Base-by-base conservation (phyloP, 2,329 filamentous ascomycete genomes). In the Dothideomycetes sp. region DNA sequence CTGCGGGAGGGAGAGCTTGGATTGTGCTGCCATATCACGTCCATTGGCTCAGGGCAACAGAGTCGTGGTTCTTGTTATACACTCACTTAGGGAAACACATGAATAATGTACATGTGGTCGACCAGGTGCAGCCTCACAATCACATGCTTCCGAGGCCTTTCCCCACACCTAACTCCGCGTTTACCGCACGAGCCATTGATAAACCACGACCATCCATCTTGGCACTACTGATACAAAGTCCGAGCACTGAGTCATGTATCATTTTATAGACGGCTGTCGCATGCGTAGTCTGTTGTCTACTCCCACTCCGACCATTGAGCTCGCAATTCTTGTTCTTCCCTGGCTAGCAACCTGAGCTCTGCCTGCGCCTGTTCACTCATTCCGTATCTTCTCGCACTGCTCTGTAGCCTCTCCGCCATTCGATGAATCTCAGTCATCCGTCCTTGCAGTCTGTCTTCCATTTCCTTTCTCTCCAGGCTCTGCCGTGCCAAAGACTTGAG, bases 11-110 rank as follows among this genome's bases (percentile, higher is more conserved):
- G 41, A 37, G 46, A 86, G 65, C 58, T 87, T 89, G 37, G 85
- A 89, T 56, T 81, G 81, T 43, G 67, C 76, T 44, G 81, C 81
- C 84, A 89, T 89, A 34, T 18, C 34, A 14, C 18, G 2, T 12
- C 18, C 27, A 33, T 9, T 27, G 22, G 22, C 22, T 7, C 7
- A 27, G 7, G 22, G 22, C 7, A 7, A 27, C 12, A 12, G 22
- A 7, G 7, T 27, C 22, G 22, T 27, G 7, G 22, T 27, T 12
- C 22, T 27, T 27, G 7, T 27, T 7, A 27, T 27, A 12, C 22
- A 12, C n/a, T n/a, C n/a, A n/a, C n/a, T n/a, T n/a, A n/a, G n/a
- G n/a, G n/a, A n/a, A n/a, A n/a, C n/a, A n/a, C n/a, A n/a, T n/a
- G n/a, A n/a, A n/a, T 7, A n/a, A n/a, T n/a, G n/a, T n/a, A n/a